These are phyloP conservation scores for Spizellomyces sp. DNA, from an alignment of 192 early-diverging fungal species.

Conservation along the genomic window DNA sequence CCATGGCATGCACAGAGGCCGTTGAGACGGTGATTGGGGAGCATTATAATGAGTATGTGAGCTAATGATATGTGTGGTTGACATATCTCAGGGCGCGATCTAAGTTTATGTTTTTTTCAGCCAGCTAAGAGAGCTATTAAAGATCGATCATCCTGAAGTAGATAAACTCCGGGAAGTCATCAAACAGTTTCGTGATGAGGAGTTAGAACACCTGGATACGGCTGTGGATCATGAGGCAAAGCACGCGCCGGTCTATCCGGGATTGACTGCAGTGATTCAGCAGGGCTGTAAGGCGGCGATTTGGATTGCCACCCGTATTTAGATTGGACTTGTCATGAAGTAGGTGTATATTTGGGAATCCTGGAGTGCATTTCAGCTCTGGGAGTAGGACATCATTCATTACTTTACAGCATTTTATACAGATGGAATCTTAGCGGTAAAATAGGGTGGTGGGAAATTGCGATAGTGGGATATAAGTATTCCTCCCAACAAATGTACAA, in stretches of 20 bases:
- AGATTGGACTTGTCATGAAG: conserved; percentile 17
- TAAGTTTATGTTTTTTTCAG: not conserved
- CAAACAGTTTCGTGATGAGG: conserved; percentile 89
- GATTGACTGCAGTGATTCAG: conserved; percentile 76
- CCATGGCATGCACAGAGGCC: conserved; percentile 99
- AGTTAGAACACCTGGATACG: conserved; percentile 90
- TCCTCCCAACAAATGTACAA: not conserved
- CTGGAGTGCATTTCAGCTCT: not conserved
- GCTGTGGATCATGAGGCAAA: conserved; percentile 85
- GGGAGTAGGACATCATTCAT: not conserved
- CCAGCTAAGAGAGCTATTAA: conserved; percentile 82
- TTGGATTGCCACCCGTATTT: conserved; percentile 85
- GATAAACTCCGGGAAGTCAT: conserved; percentile 58
- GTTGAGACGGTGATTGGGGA: conserved; percentile 95
- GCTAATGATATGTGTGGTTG: not conserved
- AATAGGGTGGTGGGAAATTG: no score
- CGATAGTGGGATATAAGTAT: no score
- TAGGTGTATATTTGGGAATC: not conserved
- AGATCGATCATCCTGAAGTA: conserved; percentile 64
- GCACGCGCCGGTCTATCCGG: conserved; percentile 75
- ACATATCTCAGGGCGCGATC: no score
- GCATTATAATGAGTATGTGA: conserved; percentile 88
- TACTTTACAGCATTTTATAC: not conserved
- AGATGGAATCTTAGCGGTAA: not conserved
- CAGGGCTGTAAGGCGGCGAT: conserved; percentile 91